Conservation (phyloP, 495 filamentous ascomycete genomes). For the Daldinia childiae region DNA sequence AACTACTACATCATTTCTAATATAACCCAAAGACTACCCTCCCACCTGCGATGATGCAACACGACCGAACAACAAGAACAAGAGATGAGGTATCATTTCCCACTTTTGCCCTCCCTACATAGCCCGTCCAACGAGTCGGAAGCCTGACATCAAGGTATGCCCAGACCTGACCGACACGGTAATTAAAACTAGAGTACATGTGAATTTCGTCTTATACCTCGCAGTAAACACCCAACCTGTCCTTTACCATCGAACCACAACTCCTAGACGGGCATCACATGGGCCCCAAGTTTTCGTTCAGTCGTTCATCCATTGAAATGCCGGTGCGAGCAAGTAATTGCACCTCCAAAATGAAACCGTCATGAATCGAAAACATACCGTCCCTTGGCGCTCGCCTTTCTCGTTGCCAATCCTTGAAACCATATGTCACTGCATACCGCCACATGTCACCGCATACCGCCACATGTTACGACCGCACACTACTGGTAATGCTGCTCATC, state of each 20-base stretch:
- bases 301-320: conserved; percentile 5
- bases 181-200: conserved; percentile 10
- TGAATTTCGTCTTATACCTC: not conserved
- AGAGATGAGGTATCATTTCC: conserved; percentile 16
- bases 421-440: not conserved
- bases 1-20: not conserved
- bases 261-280: conserved; percentile 8
- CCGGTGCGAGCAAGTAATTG: not conserved
- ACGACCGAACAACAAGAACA: not conserved
- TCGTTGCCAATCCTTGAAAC: not conserved
- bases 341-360: conserved; percentile 13
- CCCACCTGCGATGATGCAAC: not conserved
- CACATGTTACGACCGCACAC: conserved; percentile 36
- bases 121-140: conserved; percentile 3
- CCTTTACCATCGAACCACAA: conserved; percentile 1
- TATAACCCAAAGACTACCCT: not conserved
- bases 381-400: not conserved
- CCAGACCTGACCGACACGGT: not conserved
- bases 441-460: not conserved
- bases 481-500: conserved; percentile 53
- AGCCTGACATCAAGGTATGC: not conserved
- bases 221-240: not conserved
- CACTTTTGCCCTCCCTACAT: conserved; percentile 4
- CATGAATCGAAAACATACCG: not conserved
- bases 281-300: conserved; percentile 6